Base-by-base conservation (phyloP, 2,329 filamentous ascomycete genomes). In the Daldinia sp. region DNA sequence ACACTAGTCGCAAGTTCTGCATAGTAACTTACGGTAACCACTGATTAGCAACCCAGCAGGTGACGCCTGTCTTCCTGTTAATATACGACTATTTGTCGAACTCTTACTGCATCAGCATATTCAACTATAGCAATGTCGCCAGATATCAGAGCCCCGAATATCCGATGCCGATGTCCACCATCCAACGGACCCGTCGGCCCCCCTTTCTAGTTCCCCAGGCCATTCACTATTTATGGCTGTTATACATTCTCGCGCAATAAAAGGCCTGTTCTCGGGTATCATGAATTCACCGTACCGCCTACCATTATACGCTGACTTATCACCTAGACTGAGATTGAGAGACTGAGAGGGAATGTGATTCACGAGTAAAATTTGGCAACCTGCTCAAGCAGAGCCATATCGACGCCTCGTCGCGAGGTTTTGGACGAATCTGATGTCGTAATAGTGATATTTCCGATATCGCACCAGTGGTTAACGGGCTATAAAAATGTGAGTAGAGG, bases 381-480 rank as follows among this genome's bases (percentile, higher is more conserved):
- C 30, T 66, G 65, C 7, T 71, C 63, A 11, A 72, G 54, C 9
- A 61, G 27, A 48, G 67, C 64, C 29, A 71, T 52, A 3, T 65
- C 56, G 17, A 70, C 13, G 21, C 66, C 65, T 45, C 69, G 64
- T 58, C 34, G 50, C n/a, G 21, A 35, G 17, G 11, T 63, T 68
- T 6, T 30, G 52, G 6, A 64, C 21, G 21, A 8, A 48, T 23
- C 39, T 45, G 27, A 54, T 9, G 68, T 68, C 15, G 68, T 68
- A 23, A 71, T 63, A 2, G 68, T 68, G 17, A 73, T 53, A 25
- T 74, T 73, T 45, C 68, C 71, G 13, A 71, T 73, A 59, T 75
- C 72, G 30, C 74, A 75, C 74, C 74, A 75, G 37, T 68, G 69
- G 23, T 74, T 75, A 37, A 75, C 71, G 25, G 70, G 70, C 74